Percentiles rank a stretch among this genome's conserved stretches.
Conservation (phyloP, 192 early-diverging fungal species). For the Lunasporangiospora selenospora region DNA sequence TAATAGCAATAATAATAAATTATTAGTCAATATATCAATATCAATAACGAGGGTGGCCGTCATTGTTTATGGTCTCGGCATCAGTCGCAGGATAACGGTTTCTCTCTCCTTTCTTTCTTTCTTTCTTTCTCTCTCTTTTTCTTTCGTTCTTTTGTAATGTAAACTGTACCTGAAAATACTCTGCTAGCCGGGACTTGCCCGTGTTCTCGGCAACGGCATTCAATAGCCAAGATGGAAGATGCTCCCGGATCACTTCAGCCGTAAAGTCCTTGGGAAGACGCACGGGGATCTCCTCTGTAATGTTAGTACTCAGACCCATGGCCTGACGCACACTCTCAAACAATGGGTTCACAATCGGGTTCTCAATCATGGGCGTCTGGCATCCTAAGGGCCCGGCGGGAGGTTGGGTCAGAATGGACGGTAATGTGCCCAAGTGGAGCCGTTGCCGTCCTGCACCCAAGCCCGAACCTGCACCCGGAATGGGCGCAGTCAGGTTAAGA, state of each 20-base stretch:
- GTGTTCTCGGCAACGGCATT: constrained; percentile 8
- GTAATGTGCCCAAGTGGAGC: constrained; percentile 25
- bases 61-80: no score
- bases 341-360: constrained; percentile 63
- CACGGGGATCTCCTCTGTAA: constrained; percentile 61
- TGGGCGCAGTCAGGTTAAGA: no score
- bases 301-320: constrained; percentile 59
- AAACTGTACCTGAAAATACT: constrained; percentile 45
- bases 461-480: neutral
- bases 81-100: no score
- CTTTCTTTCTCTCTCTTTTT: neutral
- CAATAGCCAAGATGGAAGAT: constrained; percentile 33
- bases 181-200: constrained; percentile 40
- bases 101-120: no score
- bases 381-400: constrained; percentile 54
- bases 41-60: no score
- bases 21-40: no score
- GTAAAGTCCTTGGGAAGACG: constrained; percentile 53
- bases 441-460: constrained; percentile 18
- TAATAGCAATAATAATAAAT: no score
- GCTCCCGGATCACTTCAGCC: constrained; percentile 17
- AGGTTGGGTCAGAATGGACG: constrained; percentile 36
- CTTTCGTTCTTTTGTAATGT: neutral
- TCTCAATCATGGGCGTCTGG: constrained; percentile 64
- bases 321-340: constrained; percentile 69